phyloP scores from a whole-genome alignment of 345 rosid species.

The Lumnitzera littorea region DNA sequence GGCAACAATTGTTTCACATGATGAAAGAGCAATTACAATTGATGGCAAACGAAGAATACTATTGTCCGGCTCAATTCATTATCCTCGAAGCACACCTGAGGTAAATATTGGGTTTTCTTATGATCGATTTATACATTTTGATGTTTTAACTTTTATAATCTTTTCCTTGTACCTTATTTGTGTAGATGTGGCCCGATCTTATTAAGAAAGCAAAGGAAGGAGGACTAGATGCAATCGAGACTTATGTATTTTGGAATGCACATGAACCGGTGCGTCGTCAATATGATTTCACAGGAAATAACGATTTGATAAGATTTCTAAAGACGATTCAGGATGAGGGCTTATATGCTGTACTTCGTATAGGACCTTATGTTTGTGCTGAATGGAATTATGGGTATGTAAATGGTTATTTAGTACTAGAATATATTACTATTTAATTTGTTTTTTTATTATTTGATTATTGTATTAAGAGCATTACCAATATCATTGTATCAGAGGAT shows the following conservation, averaged over 20 bases:
- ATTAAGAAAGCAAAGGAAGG: conserved; percentile 57
- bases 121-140: no score
- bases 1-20: conserved; percentile 9
- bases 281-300: conserved; percentile 43
- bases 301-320: conserved; percentile 49
- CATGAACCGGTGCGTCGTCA: conserved; percentile 51
- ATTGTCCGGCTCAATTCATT: conserved; percentile 34
- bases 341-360: conserved; percentile 46
- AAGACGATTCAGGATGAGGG: conserved; percentile 44
- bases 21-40: conserved; percentile 22
- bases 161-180: background rate
- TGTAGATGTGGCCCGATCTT: conserved; percentile 67
- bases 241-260: conserved; percentile 59
- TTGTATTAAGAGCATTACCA: background rate
- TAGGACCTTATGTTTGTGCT: conserved; percentile 71
- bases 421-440: background rate
- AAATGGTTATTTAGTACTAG: background rate
- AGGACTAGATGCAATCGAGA: conserved; percentile 54
- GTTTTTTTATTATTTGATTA: background rate
- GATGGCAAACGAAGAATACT: conserved; percentile 30
- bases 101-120: conserved; percentile 2
- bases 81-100: conserved; percentile 39
- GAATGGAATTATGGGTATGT: conserved; percentile 63
- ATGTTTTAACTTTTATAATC: background rate
- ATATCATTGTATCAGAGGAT: conserved; percentile 22